These are phyloP conservation scores for Bretschneidera sinensis DNA, from an alignment of 345 rosid genomes.

Conservation along the genomic window DNA sequence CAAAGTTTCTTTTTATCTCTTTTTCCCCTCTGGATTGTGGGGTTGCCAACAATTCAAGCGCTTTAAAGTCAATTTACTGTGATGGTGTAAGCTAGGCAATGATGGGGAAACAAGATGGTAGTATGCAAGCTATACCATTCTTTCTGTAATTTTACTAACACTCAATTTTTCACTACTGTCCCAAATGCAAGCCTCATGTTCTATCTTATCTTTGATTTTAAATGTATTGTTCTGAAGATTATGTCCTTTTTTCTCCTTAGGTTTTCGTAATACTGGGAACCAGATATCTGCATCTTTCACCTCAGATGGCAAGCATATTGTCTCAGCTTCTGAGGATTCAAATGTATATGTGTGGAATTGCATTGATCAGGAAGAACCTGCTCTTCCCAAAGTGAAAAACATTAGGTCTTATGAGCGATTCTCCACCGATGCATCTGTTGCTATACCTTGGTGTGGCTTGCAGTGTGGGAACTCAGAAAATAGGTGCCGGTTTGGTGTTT, in stretches of 20 bases:
- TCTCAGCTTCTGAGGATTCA: constrained; percentile 86
- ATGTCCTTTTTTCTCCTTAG: constrained; percentile 23
- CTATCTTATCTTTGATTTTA: background rate
- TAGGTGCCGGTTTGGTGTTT: constrained; percentile 21
- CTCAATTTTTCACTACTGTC: constrained; percentile 1
- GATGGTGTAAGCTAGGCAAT: too few relatives aligned
- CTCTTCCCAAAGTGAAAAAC: constrained; percentile 32
- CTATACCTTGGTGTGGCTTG: constrained; percentile 81
- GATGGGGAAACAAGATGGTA: too few relatives aligned
- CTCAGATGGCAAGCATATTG: constrained; percentile 68
- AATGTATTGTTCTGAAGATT: background rate
- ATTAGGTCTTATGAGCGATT: constrained; percentile 70
- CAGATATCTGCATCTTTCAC: constrained; percentile 67
- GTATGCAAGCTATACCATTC: too few relatives aligned
- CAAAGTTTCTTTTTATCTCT: background rate
- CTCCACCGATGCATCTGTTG: constrained; percentile 67
- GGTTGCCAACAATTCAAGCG: background rate
- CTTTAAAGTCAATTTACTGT: too few relatives aligned
- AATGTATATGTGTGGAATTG: constrained; percentile 74
- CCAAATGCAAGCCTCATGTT: background rate
- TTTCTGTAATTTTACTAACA: too few relatives aligned
- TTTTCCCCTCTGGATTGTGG: background rate
- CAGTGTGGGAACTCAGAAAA: constrained; percentile 20
- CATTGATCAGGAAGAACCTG: constrained; percentile 24
- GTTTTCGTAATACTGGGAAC: constrained; percentile 49